Evolutionary conservation across 768 basidiomycete genomes (phyloP), one percentile per base, ranked within the genome.

Genomic region (Tylopilus subfusipes): DNA sequence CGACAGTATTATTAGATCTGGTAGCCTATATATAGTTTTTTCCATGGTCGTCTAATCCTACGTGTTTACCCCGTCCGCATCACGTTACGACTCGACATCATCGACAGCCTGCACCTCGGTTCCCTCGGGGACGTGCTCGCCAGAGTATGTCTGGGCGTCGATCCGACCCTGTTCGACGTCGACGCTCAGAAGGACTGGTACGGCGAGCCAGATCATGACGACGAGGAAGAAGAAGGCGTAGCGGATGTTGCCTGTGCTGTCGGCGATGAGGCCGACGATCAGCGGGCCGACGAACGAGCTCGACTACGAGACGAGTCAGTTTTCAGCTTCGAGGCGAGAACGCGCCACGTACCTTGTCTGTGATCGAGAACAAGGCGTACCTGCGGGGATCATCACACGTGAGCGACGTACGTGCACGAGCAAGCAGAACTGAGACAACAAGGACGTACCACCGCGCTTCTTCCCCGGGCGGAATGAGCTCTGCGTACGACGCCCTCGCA

Each of bases 251-350:
- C 90, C 93, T 0, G 93, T 98, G 42, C 77, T 69, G 66, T 96
- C 93, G 0, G 94, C 85, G 38, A 98, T 89, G 34, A 94, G 60
- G 0, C 93, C 94, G 1, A 98, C 94, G 25, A 93, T 73, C 7
- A 94, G 75, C 3, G 96, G 96, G 0, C 96, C 96, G 4, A 98
- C 72, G 73, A 98, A 98, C 8, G 91, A 93, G 56, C 86, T 88
- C 8, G 93, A 93, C 87, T 97, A 66, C 21, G 30, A n/a, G 4
- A 1, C 10, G 5, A 3, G 21, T 40, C 19, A 40, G 21, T 10
- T n/a, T n/a, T 12, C 39, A 5, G 5, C 39, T 3, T 40, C 5
- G 21, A 40, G 1, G 39, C 39, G 21, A 40, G 12, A 10, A 40
- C 11, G 21, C 4, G 5, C 19, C 0, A 22, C 49, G 19, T 24